These are phyloP conservation scores for Fusarium burgessii DNA, from an alignment of 2,329 filamentous ascomycete genomes.

Conservation along the genomic window DNA sequence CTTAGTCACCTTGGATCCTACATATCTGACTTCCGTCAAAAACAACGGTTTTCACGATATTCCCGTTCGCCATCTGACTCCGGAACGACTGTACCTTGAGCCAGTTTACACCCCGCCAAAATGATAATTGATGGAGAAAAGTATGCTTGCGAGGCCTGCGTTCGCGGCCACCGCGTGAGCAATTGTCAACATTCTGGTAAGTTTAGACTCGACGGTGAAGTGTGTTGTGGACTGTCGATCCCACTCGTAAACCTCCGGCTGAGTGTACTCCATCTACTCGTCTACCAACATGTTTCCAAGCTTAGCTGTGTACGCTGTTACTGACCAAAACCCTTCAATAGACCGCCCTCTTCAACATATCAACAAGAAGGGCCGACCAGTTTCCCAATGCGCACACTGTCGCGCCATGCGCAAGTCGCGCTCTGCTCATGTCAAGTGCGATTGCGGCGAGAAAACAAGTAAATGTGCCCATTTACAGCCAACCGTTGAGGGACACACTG, in stretches of 20 bases:
- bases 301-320: conserved; percentile 20
- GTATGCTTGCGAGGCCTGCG: conserved; percentile 97
- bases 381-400: conserved; percentile 98
- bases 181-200: conserved; percentile 96
- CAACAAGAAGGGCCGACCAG: conserved; percentile 96
- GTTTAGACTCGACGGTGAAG: conserved; percentile 47
- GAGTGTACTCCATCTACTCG: not conserved
- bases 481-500: conserved; percentile 69
- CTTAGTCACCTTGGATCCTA: conserved; percentile 11
- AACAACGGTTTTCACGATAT: conserved; percentile 16
- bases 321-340: conserved; percentile 55
- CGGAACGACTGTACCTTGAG: conserved; percentile 27
- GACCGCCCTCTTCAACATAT: conserved; percentile 94
- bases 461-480: conserved; percentile 72
- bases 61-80: not conserved
- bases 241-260: not conserved
- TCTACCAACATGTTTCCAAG: not conserved
- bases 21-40: conserved; percentile 6
- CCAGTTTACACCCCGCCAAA: conserved; percentile 43
- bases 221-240: not conserved
- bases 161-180: conserved; percentile 98
- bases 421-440: conserved; percentile 93
- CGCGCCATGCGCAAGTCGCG: conserved; percentile 96
- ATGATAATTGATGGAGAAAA: conserved; percentile 97
- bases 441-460: conserved; percentile 93